Evolutionary conservation across 2,329 filamentous ascomycete species (phyloP).

Genomic region (Aspergillus pseudotamarii): DNA sequence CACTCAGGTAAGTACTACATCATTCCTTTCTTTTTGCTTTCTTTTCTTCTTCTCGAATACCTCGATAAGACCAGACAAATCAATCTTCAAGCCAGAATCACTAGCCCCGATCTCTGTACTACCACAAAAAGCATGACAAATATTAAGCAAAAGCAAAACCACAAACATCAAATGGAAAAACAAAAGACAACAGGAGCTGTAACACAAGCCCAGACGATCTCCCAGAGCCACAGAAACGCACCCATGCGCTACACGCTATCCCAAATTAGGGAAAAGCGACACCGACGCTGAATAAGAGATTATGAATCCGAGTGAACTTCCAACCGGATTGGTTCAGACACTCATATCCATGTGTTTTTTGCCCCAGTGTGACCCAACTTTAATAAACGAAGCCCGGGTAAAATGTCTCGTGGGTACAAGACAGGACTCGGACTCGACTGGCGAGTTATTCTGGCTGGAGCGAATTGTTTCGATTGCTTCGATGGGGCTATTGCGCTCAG

Average conservation of each 20-base stretch:
- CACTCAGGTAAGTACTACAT: not conserved
- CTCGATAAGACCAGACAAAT: not conserved
- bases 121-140: not conserved
- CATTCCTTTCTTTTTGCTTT: not conserved
- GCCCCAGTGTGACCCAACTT: conserved; percentile 18
- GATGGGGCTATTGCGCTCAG: not conserved
- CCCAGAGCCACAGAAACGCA: not conserved
- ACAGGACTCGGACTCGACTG: not conserved
- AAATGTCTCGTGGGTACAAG: not conserved
- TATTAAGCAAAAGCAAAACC: not conserved
- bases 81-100: not conserved
- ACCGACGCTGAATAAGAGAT: not conserved
- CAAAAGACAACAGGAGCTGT: not conserved
- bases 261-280: not conserved
- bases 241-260: not conserved
- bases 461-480: not conserved
- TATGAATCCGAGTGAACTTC: not conserved
- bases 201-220: not conserved
- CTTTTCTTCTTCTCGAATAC: not conserved
- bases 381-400: conserved; percentile 15
- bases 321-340: not conserved
- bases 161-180: conserved; percentile 3
- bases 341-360: conserved; percentile 17
- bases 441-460: not conserved
- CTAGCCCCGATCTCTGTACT: not conserved